phyloP scores from a whole-genome alignment of 345 rosid species.

The Lepidium didymum region DNA sequence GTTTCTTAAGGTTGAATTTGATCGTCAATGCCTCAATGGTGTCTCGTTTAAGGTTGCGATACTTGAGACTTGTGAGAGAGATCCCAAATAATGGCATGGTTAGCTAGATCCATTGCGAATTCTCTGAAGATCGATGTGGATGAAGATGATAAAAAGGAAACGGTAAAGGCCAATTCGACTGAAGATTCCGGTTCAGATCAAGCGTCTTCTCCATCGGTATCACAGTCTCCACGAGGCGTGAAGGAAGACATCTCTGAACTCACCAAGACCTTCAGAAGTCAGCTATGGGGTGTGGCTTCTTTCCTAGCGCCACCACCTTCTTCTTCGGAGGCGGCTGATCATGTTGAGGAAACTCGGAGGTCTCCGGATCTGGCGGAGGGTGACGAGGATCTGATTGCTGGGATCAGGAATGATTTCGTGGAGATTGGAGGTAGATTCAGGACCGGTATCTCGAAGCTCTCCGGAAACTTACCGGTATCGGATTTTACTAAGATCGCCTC shows the following conservation, averaged over 20 bases:
- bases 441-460: conserved; percentile 60
- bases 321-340: conserved; percentile 23
- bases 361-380: conserved; percentile 22
- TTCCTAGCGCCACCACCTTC: conserved; percentile 66
- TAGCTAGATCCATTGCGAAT: conserved; percentile 73
- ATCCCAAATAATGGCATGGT: conserved; percentile 60
- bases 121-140: conserved; percentile 69
- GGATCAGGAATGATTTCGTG: conserved; percentile 30
- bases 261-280: conserved; percentile 59
- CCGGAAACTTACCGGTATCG: conserved; percentile 46
- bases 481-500: conserved; percentile 44
- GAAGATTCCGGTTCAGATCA: conserved; percentile 12
- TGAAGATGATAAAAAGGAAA: conserved; percentile 26
- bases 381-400: conserved; percentile 24
- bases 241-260: conserved; percentile 83
- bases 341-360: conserved; percentile 24
- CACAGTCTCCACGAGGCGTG: conserved; percentile 60
- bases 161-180: neutral
- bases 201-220: conserved; percentile 16
- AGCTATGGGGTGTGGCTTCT: conserved; percentile 91
- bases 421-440: conserved; percentile 48
- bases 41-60: conserved; percentile 1
- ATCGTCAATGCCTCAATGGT: conserved; percentile 19
- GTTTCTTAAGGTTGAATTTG: neutral
- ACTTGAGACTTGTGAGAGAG: neutral